Base-by-base conservation (phyloP, 768 basidiomycete species). In the Suillus luteus region DNA sequence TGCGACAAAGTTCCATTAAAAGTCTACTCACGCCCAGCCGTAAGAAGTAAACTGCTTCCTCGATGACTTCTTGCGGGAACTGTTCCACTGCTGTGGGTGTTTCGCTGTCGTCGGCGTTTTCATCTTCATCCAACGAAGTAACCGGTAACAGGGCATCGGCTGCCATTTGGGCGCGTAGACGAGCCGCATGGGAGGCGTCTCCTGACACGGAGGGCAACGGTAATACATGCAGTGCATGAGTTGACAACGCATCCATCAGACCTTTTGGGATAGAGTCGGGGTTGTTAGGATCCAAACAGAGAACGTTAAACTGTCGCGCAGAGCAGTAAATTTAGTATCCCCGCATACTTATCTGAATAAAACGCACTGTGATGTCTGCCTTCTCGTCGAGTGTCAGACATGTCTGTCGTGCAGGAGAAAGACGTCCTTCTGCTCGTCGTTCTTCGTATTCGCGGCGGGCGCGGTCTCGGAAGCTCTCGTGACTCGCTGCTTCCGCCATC, bases 301-400 rank as follows among this genome's bases (percentile, higher is more conserved):
- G 78, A 38, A 90, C 85, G 69, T 94, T 93, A 75, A 93, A 93
- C 93, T 95, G 69, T 51, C 27, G 60, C 31, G 5, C 17, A 52
- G 19, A 54, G 10, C 41, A 43, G 22, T 38, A 40, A n/a, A 64
- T 40, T 27, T 59, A 40, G 59, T 31, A 63, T 61, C 48, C 48
- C 46, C 49, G 35, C 37, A 49, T 48, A 41, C 27, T 19, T 19
- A 19, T 41, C 27, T 55, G 40, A 40, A 41, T 19, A 46, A 52
- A 58, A 65, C 69, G 59, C 41, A 76, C 88, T 67, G 83, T 74
- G 68, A 86, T 86, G 51, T 86, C 90, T 12, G 82, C 81, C 70
- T 85, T 83, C 72, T 92, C 92, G 75, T 95, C 93, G 17, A 95
- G 79, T 27, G 84, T 86, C 54, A 75, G 70, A 68, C 93, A 93